These are phyloP conservation scores for Saccharomycopsis sp. DNA, from an alignment of 805 yeast genomes.

Conservation along the genomic window DNA sequence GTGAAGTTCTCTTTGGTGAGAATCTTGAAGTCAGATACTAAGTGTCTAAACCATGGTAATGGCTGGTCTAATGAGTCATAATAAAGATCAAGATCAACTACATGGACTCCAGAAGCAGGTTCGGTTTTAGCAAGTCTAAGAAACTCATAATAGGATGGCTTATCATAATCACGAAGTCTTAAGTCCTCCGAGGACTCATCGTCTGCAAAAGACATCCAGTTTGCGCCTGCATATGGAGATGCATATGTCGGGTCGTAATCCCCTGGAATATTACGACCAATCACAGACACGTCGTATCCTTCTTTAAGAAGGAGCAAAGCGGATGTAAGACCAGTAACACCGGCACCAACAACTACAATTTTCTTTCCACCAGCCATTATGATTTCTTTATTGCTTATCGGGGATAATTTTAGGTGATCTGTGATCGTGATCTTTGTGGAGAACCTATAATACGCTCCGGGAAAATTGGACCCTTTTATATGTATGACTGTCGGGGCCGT, in stretches of 20 bases:
- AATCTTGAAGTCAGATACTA: slow-evolving; percentile 39
- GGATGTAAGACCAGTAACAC: slow-evolving; percentile 51
- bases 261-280: slow-evolving; percentile 48
- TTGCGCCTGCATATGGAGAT: slow-evolving; percentile 69
- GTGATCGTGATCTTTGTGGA: background rate
- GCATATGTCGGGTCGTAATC: slow-evolving; percentile 49
- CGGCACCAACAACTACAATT: slow-evolving; percentile 32
- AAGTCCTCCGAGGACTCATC: slow-evolving; percentile 26
- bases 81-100: slow-evolving; percentile 23
- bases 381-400: background rate
- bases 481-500: background rate
- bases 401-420: background rate
- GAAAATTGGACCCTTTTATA: background rate
- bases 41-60: slow-evolving; percentile 45
- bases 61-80: slow-evolving; percentile 23
- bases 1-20: slow-evolving; percentile 21
- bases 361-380: background rate
- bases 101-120: slow-evolving; percentile 44
- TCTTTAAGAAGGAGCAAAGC: slow-evolving; percentile 38
- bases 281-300: slow-evolving; percentile 37
- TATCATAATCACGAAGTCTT: slow-evolving; percentile 38
- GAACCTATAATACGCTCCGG: background rate
- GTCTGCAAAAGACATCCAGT: slow-evolving; percentile 59
- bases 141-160: slow-evolving; percentile 42
- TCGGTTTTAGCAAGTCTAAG: slow-evolving; percentile 38